Percentiles rank a stretch among this genome's conserved stretches.
Conservation (phyloP, 1,284 basidiomycete species). For the Pascua sp. region DNA sequence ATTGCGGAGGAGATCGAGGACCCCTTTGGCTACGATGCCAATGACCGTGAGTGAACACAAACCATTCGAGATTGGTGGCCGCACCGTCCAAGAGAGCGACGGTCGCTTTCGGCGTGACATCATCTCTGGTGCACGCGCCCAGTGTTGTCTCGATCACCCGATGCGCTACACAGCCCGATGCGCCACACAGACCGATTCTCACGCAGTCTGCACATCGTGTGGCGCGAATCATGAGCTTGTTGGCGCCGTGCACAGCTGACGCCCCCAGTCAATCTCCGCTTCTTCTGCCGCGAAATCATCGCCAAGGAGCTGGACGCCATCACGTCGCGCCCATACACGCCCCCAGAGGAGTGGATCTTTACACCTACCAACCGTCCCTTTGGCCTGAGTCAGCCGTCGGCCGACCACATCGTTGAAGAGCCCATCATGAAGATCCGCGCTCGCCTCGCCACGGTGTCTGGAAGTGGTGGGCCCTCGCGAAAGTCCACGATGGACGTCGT, state of each 20-base stretch:
- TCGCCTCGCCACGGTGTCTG: not conserved
- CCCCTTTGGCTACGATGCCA: slow-evolving; percentile 46
- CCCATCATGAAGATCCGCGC: slow-evolving; percentile 5
- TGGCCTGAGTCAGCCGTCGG: slow-evolving; percentile 13
- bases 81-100: too few relatives aligned
- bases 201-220: too few relatives aligned
- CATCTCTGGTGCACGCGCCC: too few relatives aligned
- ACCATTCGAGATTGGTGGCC: too few relatives aligned
- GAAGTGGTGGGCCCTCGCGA: too few relatives aligned
- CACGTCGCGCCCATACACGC: slow-evolving; percentile 33
- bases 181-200: too few relatives aligned
- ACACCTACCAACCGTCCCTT: slow-evolving; percentile 20
- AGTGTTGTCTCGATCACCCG: too few relatives aligned
- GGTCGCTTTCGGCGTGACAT: too few relatives aligned
- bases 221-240: too few relatives aligned
- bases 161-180: too few relatives aligned
- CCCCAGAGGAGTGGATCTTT: slow-evolving; percentile 40
- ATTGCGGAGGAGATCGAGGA: slow-evolving; percentile 44
- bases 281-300: slow-evolving; percentile 47
- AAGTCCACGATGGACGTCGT: too few relatives aligned
- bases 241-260: not conserved
- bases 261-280: slow-evolving; percentile 33
- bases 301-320: slow-evolving; percentile 44
- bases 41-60: slow-evolving; percentile 18
- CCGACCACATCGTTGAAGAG: slow-evolving; percentile 1